Percentiles rank a stretch among this genome's conserved stretches.
phyloP scores from a whole-genome alignment of 2,329 filamentous ascomycete species.

The Ophiocordyceps camponoti-saundersi region DNA sequence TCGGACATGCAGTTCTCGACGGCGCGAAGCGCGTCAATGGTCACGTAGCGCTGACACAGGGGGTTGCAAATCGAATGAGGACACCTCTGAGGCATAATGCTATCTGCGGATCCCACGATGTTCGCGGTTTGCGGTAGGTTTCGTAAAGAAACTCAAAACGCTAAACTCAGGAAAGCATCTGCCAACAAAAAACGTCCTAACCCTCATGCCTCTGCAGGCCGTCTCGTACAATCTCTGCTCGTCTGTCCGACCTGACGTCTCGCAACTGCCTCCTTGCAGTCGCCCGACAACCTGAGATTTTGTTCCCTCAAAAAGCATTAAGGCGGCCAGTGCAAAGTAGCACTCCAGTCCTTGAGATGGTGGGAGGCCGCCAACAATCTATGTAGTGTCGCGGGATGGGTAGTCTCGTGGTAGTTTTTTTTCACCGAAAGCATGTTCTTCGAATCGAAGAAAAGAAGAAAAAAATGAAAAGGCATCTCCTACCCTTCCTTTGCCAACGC shows the following conservation, averaged over 20 bases:
- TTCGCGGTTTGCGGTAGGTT: not conserved
- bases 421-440: conserved; percentile 16
- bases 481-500: conserved; percentile 28
- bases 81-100: not conserved
- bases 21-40: not conserved
- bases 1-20: not conserved
- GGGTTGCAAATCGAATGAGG: not conserved
- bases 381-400: conserved; percentile 20
- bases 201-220: not conserved
- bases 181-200: not conserved
- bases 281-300: not conserved
- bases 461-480: conserved; percentile 12
- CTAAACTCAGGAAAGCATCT: not conserved
- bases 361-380: conserved; percentile 18
- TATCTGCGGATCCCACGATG: not conserved
- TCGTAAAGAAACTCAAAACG: not conserved
- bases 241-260: not conserved
- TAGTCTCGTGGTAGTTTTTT: conserved; percentile 16
- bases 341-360: conserved; percentile 2
- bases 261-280: not conserved
- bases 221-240: not conserved
- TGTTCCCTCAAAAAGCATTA: conserved; percentile 14
- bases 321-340: conserved; percentile 5
- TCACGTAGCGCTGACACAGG: not conserved
- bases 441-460: conserved; percentile 9